Conservation (phyloP, 768 basidiomycete species). For the Candolleomyces aberdarensis region DNA sequence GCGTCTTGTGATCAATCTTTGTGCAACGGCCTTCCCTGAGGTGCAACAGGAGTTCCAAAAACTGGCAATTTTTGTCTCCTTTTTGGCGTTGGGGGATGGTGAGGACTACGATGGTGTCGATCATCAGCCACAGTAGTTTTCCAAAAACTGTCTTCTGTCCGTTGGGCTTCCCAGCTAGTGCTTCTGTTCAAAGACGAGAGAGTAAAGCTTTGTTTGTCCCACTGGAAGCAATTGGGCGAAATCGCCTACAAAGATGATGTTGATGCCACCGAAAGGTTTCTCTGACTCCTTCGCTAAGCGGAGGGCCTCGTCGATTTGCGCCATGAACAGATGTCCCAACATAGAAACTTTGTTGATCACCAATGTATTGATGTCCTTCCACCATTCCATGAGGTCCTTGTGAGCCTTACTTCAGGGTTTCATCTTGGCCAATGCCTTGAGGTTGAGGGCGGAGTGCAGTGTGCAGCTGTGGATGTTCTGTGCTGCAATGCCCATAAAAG, state of each 20-base stretch:
- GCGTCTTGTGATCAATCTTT: no score
- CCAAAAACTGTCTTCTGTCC: not conserved
- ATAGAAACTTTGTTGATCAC: slow-evolving; percentile 40
- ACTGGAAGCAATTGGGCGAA: slow-evolving; percentile 42
- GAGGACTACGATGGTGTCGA: no score
- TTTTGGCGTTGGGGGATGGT: no score
- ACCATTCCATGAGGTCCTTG: slow-evolving; percentile 21
- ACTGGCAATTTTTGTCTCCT: no score
- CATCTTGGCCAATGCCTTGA: slow-evolving; percentile 12
- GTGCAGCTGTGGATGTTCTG: slow-evolving; percentile 36
- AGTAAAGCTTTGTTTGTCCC: slow-evolving; percentile 19
- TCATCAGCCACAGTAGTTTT: no score
- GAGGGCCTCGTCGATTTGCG: slow-evolving; percentile 29
- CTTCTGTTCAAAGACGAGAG: not conserved
- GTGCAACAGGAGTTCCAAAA: no score
- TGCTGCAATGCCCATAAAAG: slow-evolving; percentile 40
- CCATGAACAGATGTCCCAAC: slow-evolving; percentile 31
- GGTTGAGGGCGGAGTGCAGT: slow-evolving; percentile 29
- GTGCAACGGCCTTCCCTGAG: no score
- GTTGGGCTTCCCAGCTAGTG: no score
- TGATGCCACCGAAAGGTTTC: slow-evolving; percentile 14
- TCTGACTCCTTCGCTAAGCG: slow-evolving; percentile 26
- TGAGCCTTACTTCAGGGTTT: not conserved
- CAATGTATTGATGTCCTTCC: slow-evolving; percentile 37
- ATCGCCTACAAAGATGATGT: slow-evolving; percentile 41